phyloP scores from a whole-genome alignment of 164 flowering plant species.

The Protea cynaroides region DNA sequence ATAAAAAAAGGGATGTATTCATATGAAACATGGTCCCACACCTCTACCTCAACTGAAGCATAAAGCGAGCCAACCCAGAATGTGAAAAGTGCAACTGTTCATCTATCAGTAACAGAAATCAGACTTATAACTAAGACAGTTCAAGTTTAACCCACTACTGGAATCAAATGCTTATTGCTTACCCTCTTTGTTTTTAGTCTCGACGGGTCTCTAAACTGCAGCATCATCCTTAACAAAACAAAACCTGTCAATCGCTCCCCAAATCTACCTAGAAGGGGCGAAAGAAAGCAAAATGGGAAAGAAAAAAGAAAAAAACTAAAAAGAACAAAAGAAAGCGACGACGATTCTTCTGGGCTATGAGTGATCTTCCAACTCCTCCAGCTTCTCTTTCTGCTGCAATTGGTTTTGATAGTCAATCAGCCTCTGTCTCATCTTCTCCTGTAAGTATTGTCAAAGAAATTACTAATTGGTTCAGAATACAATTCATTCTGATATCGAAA shows the following conservation, averaged over 20 bases:
- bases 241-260: background rate
- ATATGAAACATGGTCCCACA: background rate
- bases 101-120: too few species aligned
- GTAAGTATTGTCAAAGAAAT: background rate
- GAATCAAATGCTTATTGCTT: conserved; percentile 16
- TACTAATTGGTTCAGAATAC: background rate
- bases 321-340: background rate
- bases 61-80: too few species aligned
- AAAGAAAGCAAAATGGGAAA: background rate
- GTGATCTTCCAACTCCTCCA: conserved; percentile 9
- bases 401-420: conserved; percentile 17
- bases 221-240: conserved; percentile 29
- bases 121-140: background rate
- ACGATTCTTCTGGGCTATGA: conserved; percentile 3
- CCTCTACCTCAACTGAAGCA: too few species aligned
- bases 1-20: background rate
- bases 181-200: conserved; percentile 50
- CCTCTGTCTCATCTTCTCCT: conserved; percentile 26
- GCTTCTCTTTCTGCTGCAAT: conserved; percentile 1
- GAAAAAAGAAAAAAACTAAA: background rate
- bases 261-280: background rate
- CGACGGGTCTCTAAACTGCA: conserved; percentile 35
- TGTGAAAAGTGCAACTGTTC: too few species aligned
- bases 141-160: background rate
- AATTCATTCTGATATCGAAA: background rate